Evolutionary conservation across 1,284 basidiomycete species (phyloP).

Genomic region (Termitomyces sp.): DNA sequence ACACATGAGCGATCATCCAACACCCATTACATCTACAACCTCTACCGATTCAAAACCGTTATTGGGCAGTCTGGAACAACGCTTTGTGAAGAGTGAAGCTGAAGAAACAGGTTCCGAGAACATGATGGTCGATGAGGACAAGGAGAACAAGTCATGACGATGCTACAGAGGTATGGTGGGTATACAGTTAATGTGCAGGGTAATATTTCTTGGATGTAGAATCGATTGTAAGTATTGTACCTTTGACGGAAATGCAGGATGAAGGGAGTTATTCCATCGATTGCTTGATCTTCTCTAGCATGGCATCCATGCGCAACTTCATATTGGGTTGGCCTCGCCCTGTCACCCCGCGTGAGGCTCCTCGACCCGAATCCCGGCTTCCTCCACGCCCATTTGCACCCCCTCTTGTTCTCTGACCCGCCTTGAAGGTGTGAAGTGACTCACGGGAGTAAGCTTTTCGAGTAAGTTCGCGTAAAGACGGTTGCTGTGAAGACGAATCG

Average conservation of each 20-base stretch:
- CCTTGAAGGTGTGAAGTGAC: conserved; percentile 52
- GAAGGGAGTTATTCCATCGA: conserved; percentile 34
- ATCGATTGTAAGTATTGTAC: conserved; percentile 6
- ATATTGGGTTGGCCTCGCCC: conserved; percentile 67
- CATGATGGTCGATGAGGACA: conserved; percentile 53
- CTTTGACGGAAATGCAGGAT: conserved; percentile 7
- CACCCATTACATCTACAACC: conserved; percentile 60
- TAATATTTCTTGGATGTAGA: conserved; percentile 22
- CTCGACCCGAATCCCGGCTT: conserved; percentile 12
- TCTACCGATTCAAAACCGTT: conserved; percentile 24
- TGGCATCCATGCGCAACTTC: conserved; percentile 72
- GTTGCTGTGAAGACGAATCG: conserved; percentile 13
- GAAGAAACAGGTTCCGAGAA: conserved; percentile 29
- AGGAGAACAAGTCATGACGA: conserved; percentile 42
- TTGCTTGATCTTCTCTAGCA: conserved; percentile 72
- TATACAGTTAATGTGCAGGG: conserved; percentile 12
- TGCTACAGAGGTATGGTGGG: background rate
- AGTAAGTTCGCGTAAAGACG: conserved; percentile 52
- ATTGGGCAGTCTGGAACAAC: conserved; percentile 51
- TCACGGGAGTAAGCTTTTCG: conserved; percentile 56
- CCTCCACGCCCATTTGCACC: conserved; percentile 6
- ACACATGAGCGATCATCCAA: conserved; percentile 76
- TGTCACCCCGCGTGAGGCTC: conserved; percentile 18
- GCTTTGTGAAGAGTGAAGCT: conserved; percentile 51
- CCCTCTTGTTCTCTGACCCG: conserved; percentile 31